Evolutionary conservation across 306 rosid genomes (phyloP), one percentile per base, ranked within the genome.

Genomic region (Canavalia ensiformis): DNA sequence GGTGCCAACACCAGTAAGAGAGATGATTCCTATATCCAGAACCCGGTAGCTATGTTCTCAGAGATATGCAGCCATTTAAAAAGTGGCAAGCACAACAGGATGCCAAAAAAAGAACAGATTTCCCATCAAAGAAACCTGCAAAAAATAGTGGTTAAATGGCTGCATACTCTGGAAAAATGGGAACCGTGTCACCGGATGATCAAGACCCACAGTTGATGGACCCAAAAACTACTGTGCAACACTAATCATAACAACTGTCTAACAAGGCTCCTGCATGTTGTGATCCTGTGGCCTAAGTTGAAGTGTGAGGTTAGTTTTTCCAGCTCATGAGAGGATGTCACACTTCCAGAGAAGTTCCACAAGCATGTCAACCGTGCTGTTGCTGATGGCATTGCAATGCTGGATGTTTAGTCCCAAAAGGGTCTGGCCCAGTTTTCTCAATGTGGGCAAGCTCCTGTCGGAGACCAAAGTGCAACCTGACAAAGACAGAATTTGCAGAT

Each of bases 361-460:
- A 45, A 96, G 97, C 68, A 45, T 77, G 46, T 90, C 94, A 62
- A 94, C 88, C 0, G 88, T 66, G 74, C 92, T 78, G 75, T 83
- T 90, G 91, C 92, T 90, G 89, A 94, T 90, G 33, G 88, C 89
- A 42, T 88, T 96, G 90, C 99, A 96, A 56, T 90, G 91, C 87
- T 90, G 94, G 85, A 96, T 82, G 82, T 94, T 96, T 60, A 96
- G 86, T 50, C 99, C 99, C 86, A 86, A 46, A 12, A 96, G 98
- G 50, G 91, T 89, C 82, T 78, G 84, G 50, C 98, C 98, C 81
- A 94, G 67, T 83, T 89, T 88, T 28, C 28, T 82, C 84, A 96
- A 82, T 34, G 93, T 87, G 28, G 86, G 76, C 83, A 92, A 69
- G 84, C 97, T 85, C 90, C 84, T 90, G 82, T 94, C 91, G 2